phyloP scores from a whole-genome alignment of 2,329 filamentous ascomycete species.

The Curvularia hawaiiensis region DNA sequence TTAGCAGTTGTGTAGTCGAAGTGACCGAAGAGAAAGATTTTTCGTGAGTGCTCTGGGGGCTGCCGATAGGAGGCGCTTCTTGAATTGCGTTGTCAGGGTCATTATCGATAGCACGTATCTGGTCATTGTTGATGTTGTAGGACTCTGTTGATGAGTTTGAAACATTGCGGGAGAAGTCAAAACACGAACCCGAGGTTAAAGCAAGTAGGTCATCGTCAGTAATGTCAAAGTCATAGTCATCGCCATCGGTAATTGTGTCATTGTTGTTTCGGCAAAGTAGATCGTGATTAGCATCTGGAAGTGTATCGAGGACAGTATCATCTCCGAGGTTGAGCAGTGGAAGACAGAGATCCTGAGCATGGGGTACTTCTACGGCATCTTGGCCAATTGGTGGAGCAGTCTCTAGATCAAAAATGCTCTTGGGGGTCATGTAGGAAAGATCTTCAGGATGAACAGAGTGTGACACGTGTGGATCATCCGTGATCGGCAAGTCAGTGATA shows the following conservation, averaged over 20 bases:
- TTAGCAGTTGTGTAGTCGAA: conserved; percentile 20
- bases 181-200: conserved; percentile 12
- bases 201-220: conserved; percentile 32
- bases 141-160: conserved; percentile 9
- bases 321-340: neutral
- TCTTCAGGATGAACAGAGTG: neutral
- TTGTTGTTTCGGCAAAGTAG: neutral
- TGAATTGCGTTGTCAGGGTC: neutral
- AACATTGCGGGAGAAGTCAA: neutral
- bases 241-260: conserved; percentile 2
- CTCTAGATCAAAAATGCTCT: neutral
- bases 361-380: neutral
- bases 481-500: neutral
- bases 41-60: conserved; percentile 5
- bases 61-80: neutral
- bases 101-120: neutral
- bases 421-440: neutral
- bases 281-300: neutral
- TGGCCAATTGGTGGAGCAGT: conserved; percentile 1
- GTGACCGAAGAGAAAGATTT: conserved; percentile 37
- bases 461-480: neutral
- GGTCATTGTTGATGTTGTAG: neutral
- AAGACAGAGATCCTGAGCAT: neutral
- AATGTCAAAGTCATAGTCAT: conserved; percentile 31
- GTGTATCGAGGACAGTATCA: neutral